Conservation (phyloP, 2,329 filamentous ascomycete genomes). For the Magnaporthiopsis incrustans region DNA sequence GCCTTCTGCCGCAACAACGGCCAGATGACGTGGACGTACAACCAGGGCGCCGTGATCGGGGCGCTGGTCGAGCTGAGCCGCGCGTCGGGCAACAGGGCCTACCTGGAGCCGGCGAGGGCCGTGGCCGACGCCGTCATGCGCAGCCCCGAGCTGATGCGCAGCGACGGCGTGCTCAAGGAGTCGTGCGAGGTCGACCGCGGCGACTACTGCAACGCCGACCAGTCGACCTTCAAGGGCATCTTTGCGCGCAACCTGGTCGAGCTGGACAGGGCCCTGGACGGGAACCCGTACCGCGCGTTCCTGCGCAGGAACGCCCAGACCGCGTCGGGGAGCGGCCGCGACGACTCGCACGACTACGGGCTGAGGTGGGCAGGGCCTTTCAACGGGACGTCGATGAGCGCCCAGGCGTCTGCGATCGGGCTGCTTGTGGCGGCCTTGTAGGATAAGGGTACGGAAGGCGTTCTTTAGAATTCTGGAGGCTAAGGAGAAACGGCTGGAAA, state of each 20-base stretch:
- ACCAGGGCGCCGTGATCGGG: slow-evolving; percentile 50
- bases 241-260: slow-evolving; percentile 58
- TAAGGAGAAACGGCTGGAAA: no score
- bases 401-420: slow-evolving; percentile 11
- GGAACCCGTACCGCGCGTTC: slow-evolving; percentile 15
- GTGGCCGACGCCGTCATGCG: slow-evolving; percentile 48
- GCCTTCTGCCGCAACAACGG: slow-evolving; percentile 41
- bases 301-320: slow-evolving; percentile 16
- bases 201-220: slow-evolving; percentile 44
- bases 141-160: slow-evolving; percentile 24
- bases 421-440: slow-evolving; percentile 9
- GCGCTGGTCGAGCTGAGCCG: slow-evolving; percentile 43
- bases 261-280: slow-evolving; percentile 32
- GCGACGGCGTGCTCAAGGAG: slow-evolving; percentile 40
- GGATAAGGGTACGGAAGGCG: no score
- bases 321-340: slow-evolving; percentile 12
- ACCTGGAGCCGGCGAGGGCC: slow-evolving; percentile 31
- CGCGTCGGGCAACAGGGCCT: slow-evolving; percentile 32
- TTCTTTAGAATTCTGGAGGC: no score
- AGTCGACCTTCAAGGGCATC: slow-evolving; percentile 59
- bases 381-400: slow-evolving; percentile 7
- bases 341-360: slow-evolving; percentile 14
- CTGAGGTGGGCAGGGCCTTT: slow-evolving; percentile 19
- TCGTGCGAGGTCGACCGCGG: slow-evolving; percentile 29
- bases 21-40: slow-evolving; percentile 44